phyloP scores from a whole-genome alignment of 495 filamentous ascomycete genomes.

The Penicillium argentinense region DNA sequence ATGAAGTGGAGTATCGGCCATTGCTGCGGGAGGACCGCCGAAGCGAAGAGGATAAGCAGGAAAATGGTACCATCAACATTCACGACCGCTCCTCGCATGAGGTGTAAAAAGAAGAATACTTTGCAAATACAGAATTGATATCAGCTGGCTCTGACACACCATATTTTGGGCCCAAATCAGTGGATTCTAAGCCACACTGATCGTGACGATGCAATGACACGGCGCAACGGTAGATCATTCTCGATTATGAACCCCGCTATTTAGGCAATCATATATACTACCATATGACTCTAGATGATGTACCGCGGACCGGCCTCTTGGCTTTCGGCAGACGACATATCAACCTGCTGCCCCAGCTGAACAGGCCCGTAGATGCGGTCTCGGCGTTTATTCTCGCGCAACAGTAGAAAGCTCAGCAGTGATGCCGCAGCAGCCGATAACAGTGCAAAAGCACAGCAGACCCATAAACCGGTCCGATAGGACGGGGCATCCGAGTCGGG shows the following conservation, averaged over 20 bases:
- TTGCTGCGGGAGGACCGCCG: background rate
- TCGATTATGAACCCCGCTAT: too few species aligned
- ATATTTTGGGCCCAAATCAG: background rate
- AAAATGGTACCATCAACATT: background rate
- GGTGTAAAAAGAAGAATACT: background rate
- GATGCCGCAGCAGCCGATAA: slow-evolving; percentile 50
- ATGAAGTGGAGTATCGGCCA: background rate
- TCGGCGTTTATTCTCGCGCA: slow-evolving; percentile 51
- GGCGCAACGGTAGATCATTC: background rate
- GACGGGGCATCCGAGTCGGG: slow-evolving; percentile 50
- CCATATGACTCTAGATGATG: too few species aligned
- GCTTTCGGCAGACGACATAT: background rate
- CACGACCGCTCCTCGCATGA: background rate
- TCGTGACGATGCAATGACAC: background rate
- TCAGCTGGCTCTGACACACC: background rate
- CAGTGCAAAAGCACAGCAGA: slow-evolving; percentile 60
- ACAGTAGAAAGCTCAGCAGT: slow-evolving; percentile 46
- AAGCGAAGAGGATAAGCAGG: slow-evolving; percentile 1
- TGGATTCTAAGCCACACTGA: background rate
- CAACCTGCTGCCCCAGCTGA: background rate
- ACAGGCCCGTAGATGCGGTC: slow-evolving; percentile 25
- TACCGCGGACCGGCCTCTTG: too few species aligned
- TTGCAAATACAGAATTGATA: background rate
- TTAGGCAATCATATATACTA: too few species aligned
- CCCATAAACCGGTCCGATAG: slow-evolving; percentile 52